Base-by-base conservation (phyloP, 2,329 filamentous ascomycete genomes). In the Penicillium concentricum region DNA sequence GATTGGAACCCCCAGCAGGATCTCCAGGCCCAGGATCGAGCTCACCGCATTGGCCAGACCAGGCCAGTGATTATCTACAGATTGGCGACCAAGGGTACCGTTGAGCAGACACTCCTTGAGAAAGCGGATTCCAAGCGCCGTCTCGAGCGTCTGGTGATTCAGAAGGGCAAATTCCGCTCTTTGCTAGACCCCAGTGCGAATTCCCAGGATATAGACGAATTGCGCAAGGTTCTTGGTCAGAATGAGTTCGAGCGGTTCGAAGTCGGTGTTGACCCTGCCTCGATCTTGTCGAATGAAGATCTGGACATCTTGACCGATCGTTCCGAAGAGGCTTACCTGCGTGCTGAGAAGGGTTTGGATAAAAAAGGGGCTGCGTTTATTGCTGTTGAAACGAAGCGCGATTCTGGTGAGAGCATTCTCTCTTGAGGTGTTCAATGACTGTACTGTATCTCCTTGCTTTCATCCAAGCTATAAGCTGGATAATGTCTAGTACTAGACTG, bases 1-100 rank as follows among this genome's bases (percentile, higher is more conserved):
- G 86, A 96, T 67, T 97, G 93, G 87, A 99, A 99, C 67, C 94
- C 94, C 0, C 94, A 99, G 72, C 93, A 97, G 70, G 94, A 99
- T 72, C 81, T 99, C 0, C 94, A 99, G 70, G 94, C 94, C 0
- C 94, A 97, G 74, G 94, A 99, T 69, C 90, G 94, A 5, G 92
- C 91, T 0, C 94, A 99, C 71, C 86, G 94, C 13, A 97, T 99
- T 61, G 94, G 94, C 0, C 94, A 99, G 73, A 96, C 87, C 0
- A 84, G 88, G 2, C 94, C 94, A 0, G 94, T 99, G 1, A 86
- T 99, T 20, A 89, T 99, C 0, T 99, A 95, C 74, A 88, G 94
- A 1, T 87, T 99, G 34, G 93, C 94, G 0, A 99, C 94, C 0
- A 92, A 92, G 67, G 90, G 89, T 9, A 97, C 94, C 0, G 91